Evolutionary conservation across 2,329 filamentous ascomycete species (phyloP).

Genomic region (Cladophialophora carrionii): DNA sequence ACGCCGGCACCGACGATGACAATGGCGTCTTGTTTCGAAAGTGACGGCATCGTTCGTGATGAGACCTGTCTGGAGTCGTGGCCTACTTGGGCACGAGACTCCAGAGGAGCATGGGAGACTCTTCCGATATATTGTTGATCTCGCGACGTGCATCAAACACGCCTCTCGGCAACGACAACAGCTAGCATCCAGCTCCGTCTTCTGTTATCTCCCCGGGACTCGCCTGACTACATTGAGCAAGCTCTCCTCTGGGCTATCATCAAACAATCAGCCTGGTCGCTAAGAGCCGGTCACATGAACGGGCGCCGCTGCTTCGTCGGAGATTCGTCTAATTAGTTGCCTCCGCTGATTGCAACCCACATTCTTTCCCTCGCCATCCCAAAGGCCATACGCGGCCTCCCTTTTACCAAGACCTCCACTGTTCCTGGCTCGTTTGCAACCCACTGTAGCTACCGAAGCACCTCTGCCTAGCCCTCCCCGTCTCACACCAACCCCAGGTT

Average conservation of each 20-base stretch:
- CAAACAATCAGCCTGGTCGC: not conserved
- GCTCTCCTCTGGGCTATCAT: not conserved
- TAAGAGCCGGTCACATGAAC: not conserved
- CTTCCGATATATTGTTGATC: not conserved
- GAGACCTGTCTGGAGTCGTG: not conserved
- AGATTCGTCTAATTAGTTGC: not conserved
- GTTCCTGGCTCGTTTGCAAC: not conserved
- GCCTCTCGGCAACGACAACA: no score
- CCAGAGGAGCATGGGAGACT: not conserved
- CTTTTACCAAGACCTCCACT: not conserved
- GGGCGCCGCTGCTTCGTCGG: no score
- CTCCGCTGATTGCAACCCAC: not conserved
- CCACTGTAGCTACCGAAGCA: not conserved
- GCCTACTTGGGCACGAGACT: not conserved
- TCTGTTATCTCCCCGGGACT: not conserved
- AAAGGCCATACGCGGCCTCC: not conserved
- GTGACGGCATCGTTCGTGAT: not conserved
- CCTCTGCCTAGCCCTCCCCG: not conserved
- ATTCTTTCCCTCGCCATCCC: not conserved
- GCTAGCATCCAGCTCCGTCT: not conserved
- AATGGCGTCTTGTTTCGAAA: slow-evolving; percentile 6
- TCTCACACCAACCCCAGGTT: not conserved
- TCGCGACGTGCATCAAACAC: no score
- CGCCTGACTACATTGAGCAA: not conserved
- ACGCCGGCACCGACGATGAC: slow-evolving; percentile 58